Base-by-base conservation (phyloP, 2,329 filamentous ascomycete genomes). In the Macrophomina phaseolina region DNA sequence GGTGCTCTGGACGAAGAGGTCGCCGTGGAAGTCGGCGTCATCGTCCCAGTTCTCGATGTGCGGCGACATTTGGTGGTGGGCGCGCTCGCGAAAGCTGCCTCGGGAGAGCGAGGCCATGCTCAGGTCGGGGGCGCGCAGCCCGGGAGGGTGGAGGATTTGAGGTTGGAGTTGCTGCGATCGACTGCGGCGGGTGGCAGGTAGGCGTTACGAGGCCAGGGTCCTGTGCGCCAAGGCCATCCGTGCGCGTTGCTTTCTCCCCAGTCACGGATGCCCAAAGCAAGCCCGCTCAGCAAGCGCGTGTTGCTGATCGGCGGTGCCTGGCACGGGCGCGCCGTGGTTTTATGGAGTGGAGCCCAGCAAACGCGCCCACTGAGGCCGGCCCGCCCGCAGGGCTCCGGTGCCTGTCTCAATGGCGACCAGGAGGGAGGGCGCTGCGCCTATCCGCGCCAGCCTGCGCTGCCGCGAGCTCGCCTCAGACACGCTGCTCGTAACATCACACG, bases 1-100 rank as follows among this genome's bases (percentile, higher is more conserved):
- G 64, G 85, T 85, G 23, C 91, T 89, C 78, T 91, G 89, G 72
- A 91, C 77, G 73, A 81, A 90, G 75, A 94, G 89, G 74, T 94
- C 91, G 87, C 91, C 81, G 68, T 83, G 76, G 67, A 85, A 82
- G 74, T 85, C 83, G 72, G 73, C 77, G 67, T 82, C 81, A 71
- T 84, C 81, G 76, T 85, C 83, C 83, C 83, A 95, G 78, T 87
- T 89, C 78, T 94, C 92, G 70, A 94, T 85, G 18, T 83, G 81
- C 67, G 87, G 84, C 56, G 87, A 86, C 84, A 61, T 61, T 52
- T 64, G 48, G 64, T 73, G 36, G 1, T 38, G 74, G 70, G 77
- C 76, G 73, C 77, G 76, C 74, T 74, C 72, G 64, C 75, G 75
- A 71, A 78, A 79, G 71, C 74, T 76, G 73, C 76, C 73, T 63